Conservation (phyloP, 2,329 filamentous ascomycete species). For the Trichophyton mentagrophytes region DNA sequence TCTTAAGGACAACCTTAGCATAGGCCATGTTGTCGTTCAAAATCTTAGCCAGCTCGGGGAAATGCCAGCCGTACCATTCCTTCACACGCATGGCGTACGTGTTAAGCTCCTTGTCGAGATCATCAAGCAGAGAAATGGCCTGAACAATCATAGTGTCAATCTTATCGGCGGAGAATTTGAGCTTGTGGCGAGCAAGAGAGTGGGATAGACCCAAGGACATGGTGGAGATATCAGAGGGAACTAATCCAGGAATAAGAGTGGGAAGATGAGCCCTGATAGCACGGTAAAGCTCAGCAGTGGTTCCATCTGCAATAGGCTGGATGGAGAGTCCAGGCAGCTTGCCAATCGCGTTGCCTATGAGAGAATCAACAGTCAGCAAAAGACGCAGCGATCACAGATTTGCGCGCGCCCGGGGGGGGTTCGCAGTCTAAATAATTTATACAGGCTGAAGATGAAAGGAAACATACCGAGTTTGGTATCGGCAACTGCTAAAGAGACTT, state of each 20-base stretch:
- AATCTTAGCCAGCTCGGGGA: slow-evolving; percentile 94
- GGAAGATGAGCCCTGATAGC: slow-evolving; percentile 84
- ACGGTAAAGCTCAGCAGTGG: slow-evolving; percentile 80
- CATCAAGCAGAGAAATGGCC: slow-evolving; percentile 84
- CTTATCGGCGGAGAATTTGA: slow-evolving; percentile 98
- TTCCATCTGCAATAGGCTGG: slow-evolving; percentile 67
- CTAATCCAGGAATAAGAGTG: slow-evolving; percentile 77
- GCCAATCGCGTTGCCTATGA: slow-evolving; percentile 64
- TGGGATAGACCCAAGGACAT: slow-evolving; percentile 96
- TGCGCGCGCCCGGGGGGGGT: background rate
- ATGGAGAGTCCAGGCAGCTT: slow-evolving; percentile 82
- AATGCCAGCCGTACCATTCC: slow-evolving; percentile 99
- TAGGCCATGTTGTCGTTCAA: slow-evolving; percentile 95
- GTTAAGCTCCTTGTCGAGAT: slow-evolving; percentile 97
- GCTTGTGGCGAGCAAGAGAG: slow-evolving; percentile 90
- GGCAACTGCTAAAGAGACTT: slow-evolving; percentile 83
- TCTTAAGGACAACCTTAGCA: slow-evolving; percentile 70
- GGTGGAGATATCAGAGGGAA: slow-evolving; percentile 74
- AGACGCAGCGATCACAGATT: background rate
- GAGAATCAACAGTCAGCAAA: background rate
- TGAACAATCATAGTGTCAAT: slow-evolving; percentile 99
- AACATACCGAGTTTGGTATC: slow-evolving; percentile 66
- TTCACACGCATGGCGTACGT: slow-evolving; percentile 98
- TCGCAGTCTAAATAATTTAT: background rate
- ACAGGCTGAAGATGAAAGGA: background rate